Percentiles rank a stretch among this genome's conserved stretches.
Evolutionary conservation across 176 grass and related monocot species (phyloP).

Genomic region (bread wheat (Triticum aestivum)): DNA sequence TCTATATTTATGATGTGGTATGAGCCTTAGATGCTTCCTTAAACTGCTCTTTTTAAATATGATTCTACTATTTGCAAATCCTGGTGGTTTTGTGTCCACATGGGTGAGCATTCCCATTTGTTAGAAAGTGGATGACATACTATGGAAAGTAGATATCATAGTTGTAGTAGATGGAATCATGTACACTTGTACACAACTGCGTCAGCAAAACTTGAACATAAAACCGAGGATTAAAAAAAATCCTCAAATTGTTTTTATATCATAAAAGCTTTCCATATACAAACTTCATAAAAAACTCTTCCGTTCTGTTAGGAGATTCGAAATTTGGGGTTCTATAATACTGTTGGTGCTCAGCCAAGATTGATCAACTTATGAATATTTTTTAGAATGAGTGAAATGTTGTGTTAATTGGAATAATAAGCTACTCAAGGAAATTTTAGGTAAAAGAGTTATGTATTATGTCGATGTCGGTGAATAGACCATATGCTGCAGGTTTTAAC

Average conservation of each 20-base stretch:
- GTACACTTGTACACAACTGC: neutral
- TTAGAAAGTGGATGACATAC: neutral
- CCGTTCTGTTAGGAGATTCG: neutral
- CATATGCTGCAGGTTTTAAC: too few species aligned
- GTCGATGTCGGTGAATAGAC: too few species aligned
- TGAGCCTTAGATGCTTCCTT: constrained; percentile 18
- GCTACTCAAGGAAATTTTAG: too few species aligned
- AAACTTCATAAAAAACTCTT: neutral
- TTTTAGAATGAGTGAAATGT: too few species aligned
- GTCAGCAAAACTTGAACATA: neutral
- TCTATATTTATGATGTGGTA: constrained; percentile 96
- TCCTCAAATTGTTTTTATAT: neutral
- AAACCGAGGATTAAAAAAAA: neutral
- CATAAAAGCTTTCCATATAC: neutral
- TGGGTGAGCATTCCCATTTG: neutral
- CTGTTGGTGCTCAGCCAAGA: neutral
- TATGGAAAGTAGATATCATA: neutral
- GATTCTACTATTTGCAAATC: neutral
- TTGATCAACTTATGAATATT: neutral
- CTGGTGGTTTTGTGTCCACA: neutral
- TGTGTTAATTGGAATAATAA: too few species aligned
- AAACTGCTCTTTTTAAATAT: neutral
- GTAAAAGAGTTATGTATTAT: too few species aligned
- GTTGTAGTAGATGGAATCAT: neutral
- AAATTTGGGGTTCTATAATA: neutral